Evolutionary conservation across 2,329 filamentous ascomycete genomes (phyloP), one percentile per base, ranked within the genome.

Genomic region (Elsinoe batatas): DNA sequence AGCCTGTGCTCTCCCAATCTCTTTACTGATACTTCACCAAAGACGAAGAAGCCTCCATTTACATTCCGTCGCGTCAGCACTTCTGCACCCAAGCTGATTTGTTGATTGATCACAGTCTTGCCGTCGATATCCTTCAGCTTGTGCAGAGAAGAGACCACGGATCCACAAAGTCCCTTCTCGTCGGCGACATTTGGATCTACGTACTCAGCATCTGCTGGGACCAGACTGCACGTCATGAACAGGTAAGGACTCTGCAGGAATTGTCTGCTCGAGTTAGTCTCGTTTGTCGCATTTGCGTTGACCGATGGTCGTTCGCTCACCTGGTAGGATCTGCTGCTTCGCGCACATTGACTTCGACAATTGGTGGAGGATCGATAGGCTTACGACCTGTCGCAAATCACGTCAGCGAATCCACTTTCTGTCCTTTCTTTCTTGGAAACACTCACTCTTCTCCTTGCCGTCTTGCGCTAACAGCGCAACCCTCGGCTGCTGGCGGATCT

Each of bases 11-110:
- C 76, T 30, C 90, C 90, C 63, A 87, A 81, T 20, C 82, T 75
- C 65, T 85, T 85, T 58, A 91, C 82, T 0, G 88, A 93, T 18
- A 95, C 75, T 68, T 95, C 89, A 4, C 87, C 87, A 69, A 94
- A 95, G 15, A 95, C 84, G 65, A 95, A 95, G 71, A 90, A 94
- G 0, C 84, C 88, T 10, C 86, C 86, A 69, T 93, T 87, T 73
- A 58, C n/a, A 58, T 50, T 59, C 13, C 15, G n/a, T 22, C 37
- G 32, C 53, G 47, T 53, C 55, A 57, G 55, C 13, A 44, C 20
- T 26, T 22, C 17, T 22, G 17, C 20, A 22, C 20, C 20, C 17
- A 17, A 26, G 22, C 33, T 18, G 33, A 36, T 17, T 5, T 37
- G 46, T 44, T 57, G 17, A 8, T 17, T 55, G 20, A 49, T 47